phyloP scores from a whole-genome alignment of 139 green algal species.

The Tetradesmus lagerheimii region DNA sequence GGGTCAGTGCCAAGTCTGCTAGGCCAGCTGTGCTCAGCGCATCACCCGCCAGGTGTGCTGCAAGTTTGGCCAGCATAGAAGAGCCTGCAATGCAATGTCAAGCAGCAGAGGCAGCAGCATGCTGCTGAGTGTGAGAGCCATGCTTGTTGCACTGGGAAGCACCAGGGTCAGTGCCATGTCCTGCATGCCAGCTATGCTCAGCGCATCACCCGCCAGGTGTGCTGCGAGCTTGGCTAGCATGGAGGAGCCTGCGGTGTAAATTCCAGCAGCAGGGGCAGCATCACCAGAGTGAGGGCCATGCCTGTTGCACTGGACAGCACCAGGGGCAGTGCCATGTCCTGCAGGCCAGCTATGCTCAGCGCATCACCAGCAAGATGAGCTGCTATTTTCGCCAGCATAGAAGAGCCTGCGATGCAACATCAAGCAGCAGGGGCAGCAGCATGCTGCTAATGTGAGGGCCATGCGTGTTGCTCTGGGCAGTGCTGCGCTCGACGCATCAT shows the following conservation, averaged over 20 bases:
- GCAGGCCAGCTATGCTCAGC: conserved; percentile 69
- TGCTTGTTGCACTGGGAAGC: too few relatives aligned
- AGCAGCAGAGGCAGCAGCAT: conserved; percentile 1
- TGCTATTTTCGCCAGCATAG: conserved; percentile 83
- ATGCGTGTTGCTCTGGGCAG: too few relatives aligned
- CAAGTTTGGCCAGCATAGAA: conserved; percentile 86
- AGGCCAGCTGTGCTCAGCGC: conserved; percentile 78
- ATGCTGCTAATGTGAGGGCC: too few relatives aligned
- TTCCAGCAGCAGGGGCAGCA: too few relatives aligned
- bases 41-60: conserved; percentile 79
- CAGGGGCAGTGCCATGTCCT: not conserved
- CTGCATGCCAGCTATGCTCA: not conserved
- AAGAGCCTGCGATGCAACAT: too few relatives aligned
- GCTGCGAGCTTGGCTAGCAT: too few relatives aligned
- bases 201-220: not conserved
- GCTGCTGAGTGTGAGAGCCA: too few relatives aligned
- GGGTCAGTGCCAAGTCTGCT: not conserved
- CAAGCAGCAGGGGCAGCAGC: too few relatives aligned
- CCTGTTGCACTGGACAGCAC: conserved; percentile 78
- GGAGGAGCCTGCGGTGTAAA: too few relatives aligned
- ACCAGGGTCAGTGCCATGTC: not conserved
- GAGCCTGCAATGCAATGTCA: conserved; percentile 82
- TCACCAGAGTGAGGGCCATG: conserved; percentile 70
- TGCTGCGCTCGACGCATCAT: too few relatives aligned
- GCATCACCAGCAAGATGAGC: conserved; percentile 85